phyloP scores from a whole-genome alignment of 106 monocot species.

The Posidonia australis region DNA sequence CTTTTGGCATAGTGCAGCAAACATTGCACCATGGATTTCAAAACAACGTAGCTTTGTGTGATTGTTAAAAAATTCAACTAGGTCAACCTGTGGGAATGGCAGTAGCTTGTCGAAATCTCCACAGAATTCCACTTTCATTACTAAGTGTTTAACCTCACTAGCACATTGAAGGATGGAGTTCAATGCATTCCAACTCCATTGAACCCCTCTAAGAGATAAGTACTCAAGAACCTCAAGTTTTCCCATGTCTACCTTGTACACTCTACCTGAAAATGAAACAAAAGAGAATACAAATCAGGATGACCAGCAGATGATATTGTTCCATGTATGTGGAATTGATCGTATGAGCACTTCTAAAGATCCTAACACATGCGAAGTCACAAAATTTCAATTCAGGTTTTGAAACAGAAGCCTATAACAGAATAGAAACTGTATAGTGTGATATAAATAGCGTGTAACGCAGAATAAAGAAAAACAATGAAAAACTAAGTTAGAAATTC shows the following conservation, averaged over 20 bases:
- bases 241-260: constrained; percentile 63
- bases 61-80: constrained; percentile 77
- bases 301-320: no score
- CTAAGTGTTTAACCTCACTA: constrained; percentile 57
- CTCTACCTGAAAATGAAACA: constrained; percentile 32
- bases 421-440: no score
- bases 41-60: constrained; percentile 64
- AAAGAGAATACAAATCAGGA: no score
- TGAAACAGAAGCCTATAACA: no score
- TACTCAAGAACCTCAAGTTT: constrained; percentile 50
- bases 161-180: constrained; percentile 52
- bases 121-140: constrained; percentile 91
- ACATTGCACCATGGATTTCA: constrained; percentile 97
- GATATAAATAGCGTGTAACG: no score
- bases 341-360: no score
- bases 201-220: constrained; percentile 64
- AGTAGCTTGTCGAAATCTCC: constrained; percentile 64
- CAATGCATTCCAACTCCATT: constrained; percentile 85
- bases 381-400: no score
- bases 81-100: constrained; percentile 70
- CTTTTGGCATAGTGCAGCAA: constrained; percentile 81
- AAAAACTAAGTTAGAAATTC: no score
- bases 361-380: no score
- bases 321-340: no score
- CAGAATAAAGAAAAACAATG: no score